Evolutionary conservation across 176 grass and related monocot genomes (phyloP), one percentile per base, ranked within the genome.

Genomic region (Tuctoria greenei): DNA sequence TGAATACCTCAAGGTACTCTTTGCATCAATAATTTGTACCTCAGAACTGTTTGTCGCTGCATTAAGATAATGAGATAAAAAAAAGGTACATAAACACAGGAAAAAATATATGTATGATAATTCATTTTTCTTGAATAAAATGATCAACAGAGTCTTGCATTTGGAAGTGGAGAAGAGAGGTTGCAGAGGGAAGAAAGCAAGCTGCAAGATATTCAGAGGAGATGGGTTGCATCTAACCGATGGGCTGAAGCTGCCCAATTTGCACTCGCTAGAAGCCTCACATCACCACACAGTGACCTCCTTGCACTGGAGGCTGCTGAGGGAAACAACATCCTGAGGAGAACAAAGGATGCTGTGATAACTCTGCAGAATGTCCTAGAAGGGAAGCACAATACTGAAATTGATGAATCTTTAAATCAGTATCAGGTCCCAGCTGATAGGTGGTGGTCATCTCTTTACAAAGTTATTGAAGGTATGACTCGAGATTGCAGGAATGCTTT

Each of bases 401-500:
- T 99, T 7, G 85, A 95, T 15, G 96, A 95, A 50, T 78, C 89
- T 58, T 83, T 99, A 51, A 77, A 66, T 43, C 84, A 88, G 41
- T 87, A 86, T 60, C 66, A 95, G 56, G 83, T 95, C 69, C 86
- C 91, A 56, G 38, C 80, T 79, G 89, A 92, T 43, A 80, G 92
- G 71, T 99, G 96, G 96, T 99, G 96, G 96, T 95, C 96, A 21
- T 92, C 96, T 45, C 89, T 99, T 68, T 99, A 95, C 86, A 99
- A 83, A 88, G 80, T 99, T 34, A 75, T 99, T 9, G 92, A 99
- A 99, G 92, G 96, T 99, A 93, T 40, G 21, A 1, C 65, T 52
- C 60, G 26, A 43, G 37, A 34, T 47, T 38, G 24, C 69, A 69
- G 74, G 34, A 61, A 39, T 42, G 58, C 26, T 60, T 60, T 41